Evolutionary conservation across 495 filamentous ascomycete genomes (phyloP).

Genomic region (Penicillium arizonense): DNA sequence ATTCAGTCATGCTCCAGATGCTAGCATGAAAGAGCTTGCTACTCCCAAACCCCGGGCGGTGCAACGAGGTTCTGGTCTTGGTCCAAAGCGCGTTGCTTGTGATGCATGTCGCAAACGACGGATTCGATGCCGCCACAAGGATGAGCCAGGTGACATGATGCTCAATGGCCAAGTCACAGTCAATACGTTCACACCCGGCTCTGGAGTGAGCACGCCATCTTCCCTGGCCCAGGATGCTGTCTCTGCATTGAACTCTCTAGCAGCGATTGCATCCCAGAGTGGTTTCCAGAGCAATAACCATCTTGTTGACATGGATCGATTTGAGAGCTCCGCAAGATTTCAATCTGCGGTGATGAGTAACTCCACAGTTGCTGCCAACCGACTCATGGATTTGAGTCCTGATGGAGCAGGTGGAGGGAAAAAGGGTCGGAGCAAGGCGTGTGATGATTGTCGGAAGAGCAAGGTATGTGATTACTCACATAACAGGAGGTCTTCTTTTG

Average conservation of each 20-base stretch:
- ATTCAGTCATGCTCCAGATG: conserved; percentile 12
- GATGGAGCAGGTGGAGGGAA: conserved; percentile 40
- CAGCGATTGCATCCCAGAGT: conserved; percentile 42
- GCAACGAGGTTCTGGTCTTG: conserved; percentile 42
- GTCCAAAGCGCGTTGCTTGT: conserved; percentile 52
- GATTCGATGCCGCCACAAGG: conserved; percentile 54
- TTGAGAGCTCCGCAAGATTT: conserved; percentile 30
- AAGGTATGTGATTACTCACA: conserved; percentile 45
- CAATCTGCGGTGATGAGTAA: conserved; percentile 26
- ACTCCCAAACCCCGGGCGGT: conserved; percentile 31
- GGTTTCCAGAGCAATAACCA: conserved; percentile 29
- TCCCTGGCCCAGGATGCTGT: conserved; percentile 45
- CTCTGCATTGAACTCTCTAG: conserved; percentile 43
- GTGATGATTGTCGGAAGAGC: conserved; percentile 65
- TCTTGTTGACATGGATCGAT: conserved; percentile 23
- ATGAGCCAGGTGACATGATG: conserved; percentile 37
- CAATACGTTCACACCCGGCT: conserved; percentile 29
- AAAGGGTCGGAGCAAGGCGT: conserved; percentile 61
- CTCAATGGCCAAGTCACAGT: conserved; percentile 28
- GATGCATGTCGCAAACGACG: conserved; percentile 54
- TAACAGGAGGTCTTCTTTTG: background rate
- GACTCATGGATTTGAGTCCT: conserved; percentile 35
- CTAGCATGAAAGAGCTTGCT: conserved; percentile 25
- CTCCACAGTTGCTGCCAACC: conserved; percentile 26
- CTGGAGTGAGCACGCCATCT: conserved; percentile 31